Evolutionary conservation across 2,329 filamentous ascomycete genomes (phyloP).

Genomic region (Talaromyces piceae): DNA sequence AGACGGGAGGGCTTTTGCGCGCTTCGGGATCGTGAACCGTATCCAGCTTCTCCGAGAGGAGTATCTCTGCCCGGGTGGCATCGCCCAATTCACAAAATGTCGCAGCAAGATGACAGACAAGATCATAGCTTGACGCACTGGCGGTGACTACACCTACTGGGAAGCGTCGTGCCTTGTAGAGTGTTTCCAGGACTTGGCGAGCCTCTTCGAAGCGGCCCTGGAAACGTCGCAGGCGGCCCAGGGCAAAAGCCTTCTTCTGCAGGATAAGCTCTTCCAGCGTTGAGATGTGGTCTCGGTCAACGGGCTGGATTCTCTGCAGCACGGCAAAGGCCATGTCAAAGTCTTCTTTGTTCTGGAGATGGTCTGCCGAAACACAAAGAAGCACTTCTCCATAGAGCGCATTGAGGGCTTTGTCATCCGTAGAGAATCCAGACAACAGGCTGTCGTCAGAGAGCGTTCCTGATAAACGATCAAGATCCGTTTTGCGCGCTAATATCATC

Average conservation of each 20-base stretch:
- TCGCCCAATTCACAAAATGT: slow-evolving; percentile 3
- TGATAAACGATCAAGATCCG: not conserved
- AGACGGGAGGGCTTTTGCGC: not conserved
- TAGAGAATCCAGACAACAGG: not conserved
- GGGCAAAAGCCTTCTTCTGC: slow-evolving; percentile 2
- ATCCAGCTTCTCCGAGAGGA: slow-evolving; percentile 1
- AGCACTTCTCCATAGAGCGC: slow-evolving; percentile 2
- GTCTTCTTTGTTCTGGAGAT: not conserved
- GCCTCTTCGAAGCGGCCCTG: slow-evolving; percentile 7
- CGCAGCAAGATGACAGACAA: slow-evolving; percentile 3
- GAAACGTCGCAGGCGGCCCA: slow-evolving; percentile 1
- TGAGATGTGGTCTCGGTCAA: not conserved
- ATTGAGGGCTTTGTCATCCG: not conserved
- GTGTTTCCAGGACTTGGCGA: slow-evolving; percentile 1
- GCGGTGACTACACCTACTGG: slow-evolving; percentile 2
- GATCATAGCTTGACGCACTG: not conserved
- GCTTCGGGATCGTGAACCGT: not conserved
- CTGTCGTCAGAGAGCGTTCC: not conserved
- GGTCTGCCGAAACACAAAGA: not conserved
- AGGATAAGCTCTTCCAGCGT: slow-evolving; percentile 8
- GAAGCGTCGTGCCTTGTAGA: slow-evolving; percentile 1
- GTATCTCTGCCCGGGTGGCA: not conserved
- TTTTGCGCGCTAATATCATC: slow-evolving; percentile 1
- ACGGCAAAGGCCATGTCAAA: not conserved
- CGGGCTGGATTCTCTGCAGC: not conserved